These are phyloP conservation scores for Xylaria sp. DNA, from an alignment of 2,329 filamentous ascomycete species.

Conservation along the genomic window DNA sequence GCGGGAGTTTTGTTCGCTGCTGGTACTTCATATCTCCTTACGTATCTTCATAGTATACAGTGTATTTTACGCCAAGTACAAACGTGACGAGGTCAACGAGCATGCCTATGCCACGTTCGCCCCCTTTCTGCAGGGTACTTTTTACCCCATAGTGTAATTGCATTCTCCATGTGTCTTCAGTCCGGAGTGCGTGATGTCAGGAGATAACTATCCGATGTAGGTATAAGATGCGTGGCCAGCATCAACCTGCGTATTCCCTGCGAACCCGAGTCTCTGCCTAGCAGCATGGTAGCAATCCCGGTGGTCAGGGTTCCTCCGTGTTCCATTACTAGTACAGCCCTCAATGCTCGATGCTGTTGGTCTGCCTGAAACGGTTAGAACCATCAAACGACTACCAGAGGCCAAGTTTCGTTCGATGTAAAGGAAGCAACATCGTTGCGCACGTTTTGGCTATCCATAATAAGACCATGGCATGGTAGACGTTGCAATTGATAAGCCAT, in stretches of 20 bases:
- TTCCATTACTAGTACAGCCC: slow-evolving; percentile 36
- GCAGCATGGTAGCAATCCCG: slow-evolving; percentile 6
- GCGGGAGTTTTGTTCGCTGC: background rate
- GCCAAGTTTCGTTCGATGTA: slow-evolving; percentile 6
- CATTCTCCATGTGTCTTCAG: slow-evolving; percentile 14
- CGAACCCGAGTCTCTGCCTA: background rate
- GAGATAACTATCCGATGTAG: slow-evolving; percentile 20
- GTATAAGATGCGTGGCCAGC: slow-evolving; percentile 5
- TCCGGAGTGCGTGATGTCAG: slow-evolving; percentile 7
- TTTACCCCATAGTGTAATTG: slow-evolving; percentile 31
- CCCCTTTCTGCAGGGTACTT: slow-evolving; percentile 37
- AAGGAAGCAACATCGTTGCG: slow-evolving; percentile 10
- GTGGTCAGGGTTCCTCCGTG: slow-evolving; percentile 34
- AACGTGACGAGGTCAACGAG: slow-evolving; percentile 12
- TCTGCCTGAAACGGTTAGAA: slow-evolving; percentile 31
- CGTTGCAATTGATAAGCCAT: slow-evolving; percentile 16
- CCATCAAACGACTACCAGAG: slow-evolving; percentile 5
- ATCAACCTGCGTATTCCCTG: background rate
- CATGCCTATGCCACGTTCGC: slow-evolving; percentile 12
- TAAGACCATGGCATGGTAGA: slow-evolving; percentile 1
- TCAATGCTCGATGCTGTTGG: slow-evolving; percentile 27
- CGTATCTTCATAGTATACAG: background rate
- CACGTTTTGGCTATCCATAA: slow-evolving; percentile 19
- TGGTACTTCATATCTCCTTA: background rate
- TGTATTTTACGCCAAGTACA: background rate